Conservation (phyloP, 495 filamentous ascomycete species). For the Parathielavia hyrcaniae region DNA sequence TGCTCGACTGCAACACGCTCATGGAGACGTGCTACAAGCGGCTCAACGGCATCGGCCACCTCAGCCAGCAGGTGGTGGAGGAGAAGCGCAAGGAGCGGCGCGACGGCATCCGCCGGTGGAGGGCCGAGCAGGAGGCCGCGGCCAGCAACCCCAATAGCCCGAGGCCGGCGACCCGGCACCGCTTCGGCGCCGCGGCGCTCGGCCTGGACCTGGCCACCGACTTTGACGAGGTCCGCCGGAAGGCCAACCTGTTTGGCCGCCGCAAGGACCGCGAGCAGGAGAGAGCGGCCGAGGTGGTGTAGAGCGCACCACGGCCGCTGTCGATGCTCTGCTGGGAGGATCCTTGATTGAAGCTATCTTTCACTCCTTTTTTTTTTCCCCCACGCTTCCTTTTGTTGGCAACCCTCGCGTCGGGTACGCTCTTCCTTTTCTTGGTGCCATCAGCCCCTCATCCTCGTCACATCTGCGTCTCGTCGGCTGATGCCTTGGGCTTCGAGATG, state of each 20-base stretch:
- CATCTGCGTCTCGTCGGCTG: too few relatives aligned
- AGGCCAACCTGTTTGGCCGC: constrained; percentile 39
- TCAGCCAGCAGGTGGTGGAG: constrained; percentile 63
- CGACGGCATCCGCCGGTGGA: constrained; percentile 37
- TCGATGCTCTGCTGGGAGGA: constrained; percentile 19
- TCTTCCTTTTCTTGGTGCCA: constrained; percentile 4
- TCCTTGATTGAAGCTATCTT: not conserved
- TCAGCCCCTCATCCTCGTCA: not conserved
- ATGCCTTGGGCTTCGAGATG: not conserved
- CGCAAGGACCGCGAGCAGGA: constrained; percentile 29
- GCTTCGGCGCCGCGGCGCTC: constrained; percentile 13
- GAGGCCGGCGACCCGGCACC: constrained; percentile 11
- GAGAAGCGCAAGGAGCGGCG: constrained; percentile 54
- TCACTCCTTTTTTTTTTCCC: constrained; percentile 12
- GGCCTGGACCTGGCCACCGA: constrained; percentile 30
- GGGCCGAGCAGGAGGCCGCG: constrained; percentile 38
- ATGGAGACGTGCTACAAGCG: constrained; percentile 75
- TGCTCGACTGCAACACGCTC: constrained; percentile 74
- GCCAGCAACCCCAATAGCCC: constrained; percentile 16
- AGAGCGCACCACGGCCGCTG: constrained; percentile 26
- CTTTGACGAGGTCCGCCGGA: constrained; percentile 31
- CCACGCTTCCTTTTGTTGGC: constrained; percentile 1
- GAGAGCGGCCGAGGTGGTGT: constrained; percentile 32
- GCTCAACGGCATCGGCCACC: constrained; percentile 75
- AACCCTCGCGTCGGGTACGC: constrained; percentile 11